Percentiles rank a stretch among this genome's conserved stretches.
Conservation (phyloP, 257 asterid genomes). For the Nicotiana sylvestris region DNA sequence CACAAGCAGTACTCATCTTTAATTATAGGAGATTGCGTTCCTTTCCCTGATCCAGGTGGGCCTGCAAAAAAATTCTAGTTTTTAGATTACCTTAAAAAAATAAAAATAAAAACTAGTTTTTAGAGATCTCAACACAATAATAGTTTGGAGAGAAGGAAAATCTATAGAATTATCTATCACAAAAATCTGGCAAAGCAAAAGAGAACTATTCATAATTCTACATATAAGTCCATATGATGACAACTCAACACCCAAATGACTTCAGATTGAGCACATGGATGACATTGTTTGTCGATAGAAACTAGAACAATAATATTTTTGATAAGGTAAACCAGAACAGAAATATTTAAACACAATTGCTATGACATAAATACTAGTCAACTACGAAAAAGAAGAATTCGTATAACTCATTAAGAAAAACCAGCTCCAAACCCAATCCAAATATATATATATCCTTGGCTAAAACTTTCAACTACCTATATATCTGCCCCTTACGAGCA, state of each 20-base stretch:
- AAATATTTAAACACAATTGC: not conserved
- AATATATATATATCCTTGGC: not conserved
- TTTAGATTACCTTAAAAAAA: no score
- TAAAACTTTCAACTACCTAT: not conserved
- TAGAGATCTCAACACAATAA: not conserved
- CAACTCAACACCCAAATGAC: not conserved
- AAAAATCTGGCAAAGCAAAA: not conserved
- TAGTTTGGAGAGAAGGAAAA: not conserved
- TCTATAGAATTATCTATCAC: constrained; percentile 3
- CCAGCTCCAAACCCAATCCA: not conserved
- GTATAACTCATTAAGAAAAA: not conserved
- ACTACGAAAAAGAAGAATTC: not conserved
- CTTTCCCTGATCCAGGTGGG: constrained; percentile 98
- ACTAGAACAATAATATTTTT: not conserved
- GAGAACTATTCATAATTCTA: not conserved
- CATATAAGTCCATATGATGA: not conserved
- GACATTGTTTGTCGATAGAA: not conserved
- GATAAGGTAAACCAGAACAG: not conserved
- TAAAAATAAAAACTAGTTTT: not conserved
- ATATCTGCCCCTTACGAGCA: not conserved
- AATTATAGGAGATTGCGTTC: constrained; percentile 89
- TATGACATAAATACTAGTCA: not conserved
- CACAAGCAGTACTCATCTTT: constrained; percentile 93
- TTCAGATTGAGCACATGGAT: not conserved
- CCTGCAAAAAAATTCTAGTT: constrained; percentile 29